Evolutionary conservation across 345 rosid genomes (phyloP).

Genomic region (Camelina hispida): DNA sequence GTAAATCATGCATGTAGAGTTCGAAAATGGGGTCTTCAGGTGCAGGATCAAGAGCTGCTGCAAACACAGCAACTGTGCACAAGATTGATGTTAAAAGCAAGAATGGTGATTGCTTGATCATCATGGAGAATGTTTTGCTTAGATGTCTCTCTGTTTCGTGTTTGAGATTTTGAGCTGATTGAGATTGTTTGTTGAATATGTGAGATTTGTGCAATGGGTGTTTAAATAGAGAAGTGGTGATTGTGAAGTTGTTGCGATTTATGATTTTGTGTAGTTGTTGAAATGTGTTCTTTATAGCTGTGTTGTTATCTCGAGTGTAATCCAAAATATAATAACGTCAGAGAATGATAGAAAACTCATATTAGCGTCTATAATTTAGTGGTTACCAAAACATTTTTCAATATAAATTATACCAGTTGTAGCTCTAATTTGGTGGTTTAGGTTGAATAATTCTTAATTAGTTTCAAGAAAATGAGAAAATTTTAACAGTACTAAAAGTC

Average conservation of each 20-base stretch:
- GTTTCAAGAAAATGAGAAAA: conserved; percentile 1
- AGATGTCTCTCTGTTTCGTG: background rate
- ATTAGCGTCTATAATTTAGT: conserved; percentile 3
- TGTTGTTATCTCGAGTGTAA: background rate
- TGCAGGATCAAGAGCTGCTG: conserved; percentile 52
- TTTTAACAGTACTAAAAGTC: too few species aligned
- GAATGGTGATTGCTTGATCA: conserved; percentile 51
- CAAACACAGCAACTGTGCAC: conserved; percentile 43
- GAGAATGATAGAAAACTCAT: background rate
- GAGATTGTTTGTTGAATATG: conserved; percentile 43
- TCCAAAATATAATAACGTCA: background rate
- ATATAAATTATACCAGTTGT: conserved; percentile 2
- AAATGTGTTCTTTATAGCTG: conserved; percentile 35
- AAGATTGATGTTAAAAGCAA: conserved; percentile 44
- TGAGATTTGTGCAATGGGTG: conserved; percentile 27
- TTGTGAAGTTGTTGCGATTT: conserved; percentile 52
- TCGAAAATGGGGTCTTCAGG: conserved; percentile 64
- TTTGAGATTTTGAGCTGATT: conserved; percentile 14
- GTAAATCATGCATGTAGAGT: conserved; percentile 90
- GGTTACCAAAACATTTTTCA: background rate
- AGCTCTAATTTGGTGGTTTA: conserved; percentile 30
- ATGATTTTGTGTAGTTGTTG: conserved; percentile 58
- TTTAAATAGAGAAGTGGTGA: conserved; percentile 53
- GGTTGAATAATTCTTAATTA: conserved; percentile 28
- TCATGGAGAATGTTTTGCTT: conserved; percentile 34